These are phyloP conservation scores for Globisporangium nunn DNA, from an alignment of 352 stramenopile species.

Conservation along the genomic window DNA sequence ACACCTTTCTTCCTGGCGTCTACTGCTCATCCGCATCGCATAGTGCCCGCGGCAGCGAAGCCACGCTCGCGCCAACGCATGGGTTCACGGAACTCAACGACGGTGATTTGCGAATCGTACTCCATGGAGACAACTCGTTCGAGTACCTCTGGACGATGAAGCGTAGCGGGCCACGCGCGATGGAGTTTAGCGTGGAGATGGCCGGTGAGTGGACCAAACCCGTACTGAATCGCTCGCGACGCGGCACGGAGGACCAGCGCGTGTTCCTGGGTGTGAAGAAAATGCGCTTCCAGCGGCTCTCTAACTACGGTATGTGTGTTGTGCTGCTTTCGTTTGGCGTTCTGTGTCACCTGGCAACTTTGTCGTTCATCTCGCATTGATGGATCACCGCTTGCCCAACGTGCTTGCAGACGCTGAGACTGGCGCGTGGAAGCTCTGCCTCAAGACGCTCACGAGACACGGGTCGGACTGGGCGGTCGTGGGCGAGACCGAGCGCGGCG, in stretches of 20 bases:
- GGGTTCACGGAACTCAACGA: conserved; percentile 20
- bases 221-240: conserved; percentile 65
- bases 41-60: background rate
- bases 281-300: conserved; percentile 67
- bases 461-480: conserved; percentile 66
- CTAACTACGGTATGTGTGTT: conserved; percentile 50
- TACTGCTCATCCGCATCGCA: conserved; percentile 19
- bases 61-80: background rate
- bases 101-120: conserved; percentile 30
- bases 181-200: conserved; percentile 73
- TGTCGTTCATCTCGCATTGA: background rate
- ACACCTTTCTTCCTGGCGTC: conserved; percentile 57
- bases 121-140: conserved; percentile 80
- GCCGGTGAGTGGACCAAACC: conserved; percentile 59
- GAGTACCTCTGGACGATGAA: conserved; percentile 71
- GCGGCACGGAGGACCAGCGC: conserved; percentile 64
- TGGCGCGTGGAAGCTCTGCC: conserved; percentile 53
- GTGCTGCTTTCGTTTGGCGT: background rate
- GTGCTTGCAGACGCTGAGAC: conserved; percentile 33
- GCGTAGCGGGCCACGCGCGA: conserved; percentile 36
- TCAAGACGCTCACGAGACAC: conserved; percentile 66
- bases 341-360: background rate
- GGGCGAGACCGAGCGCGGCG: conserved; percentile 51
- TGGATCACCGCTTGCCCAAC: background rate
- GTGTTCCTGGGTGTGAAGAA: conserved; percentile 48